phyloP scores from a whole-genome alignment of 1,139 yeast genomes.

The Pichia norvegensis region DNA sequence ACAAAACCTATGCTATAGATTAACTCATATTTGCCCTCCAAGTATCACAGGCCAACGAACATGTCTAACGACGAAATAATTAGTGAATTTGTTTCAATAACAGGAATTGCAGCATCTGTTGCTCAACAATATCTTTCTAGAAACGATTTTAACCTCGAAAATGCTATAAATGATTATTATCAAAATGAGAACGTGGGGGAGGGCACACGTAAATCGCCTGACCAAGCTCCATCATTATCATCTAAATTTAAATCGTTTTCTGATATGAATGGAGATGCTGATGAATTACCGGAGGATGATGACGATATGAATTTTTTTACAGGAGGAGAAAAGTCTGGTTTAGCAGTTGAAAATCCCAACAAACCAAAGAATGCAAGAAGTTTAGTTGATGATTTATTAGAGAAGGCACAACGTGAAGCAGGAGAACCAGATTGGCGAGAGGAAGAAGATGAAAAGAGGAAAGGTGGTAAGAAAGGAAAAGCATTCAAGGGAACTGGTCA shows the following conservation, averaged over 20 bases:
- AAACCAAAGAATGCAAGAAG: slow-evolving; percentile 30
- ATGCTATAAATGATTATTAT: slow-evolving; percentile 16
- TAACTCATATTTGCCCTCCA: neutral
- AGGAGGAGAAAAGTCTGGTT: slow-evolving; percentile 90
- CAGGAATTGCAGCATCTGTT: slow-evolving; percentile 37
- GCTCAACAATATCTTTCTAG: slow-evolving; percentile 37
- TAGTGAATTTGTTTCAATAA: slow-evolving; percentile 41
- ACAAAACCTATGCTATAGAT: neutral
- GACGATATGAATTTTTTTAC: slow-evolving; percentile 76
- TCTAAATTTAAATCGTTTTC: slow-evolving; percentile 30
- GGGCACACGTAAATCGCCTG: slow-evolving; percentile 8
- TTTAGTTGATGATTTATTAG: slow-evolving; percentile 49
- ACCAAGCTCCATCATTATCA: slow-evolving; percentile 13
- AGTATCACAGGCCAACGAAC: neutral
- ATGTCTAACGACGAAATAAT: slow-evolving; percentile 8
- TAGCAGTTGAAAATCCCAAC: slow-evolving; percentile 90
- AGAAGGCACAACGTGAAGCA: slow-evolving; percentile 47
- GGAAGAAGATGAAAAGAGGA: slow-evolving; percentile 28
- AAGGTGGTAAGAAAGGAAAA: slow-evolving; percentile 31
- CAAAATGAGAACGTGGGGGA: slow-evolving; percentile 7
- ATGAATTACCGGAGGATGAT: slow-evolving; percentile 44
- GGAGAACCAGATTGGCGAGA: slow-evolving; percentile 33
- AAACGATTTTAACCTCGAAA: slow-evolving; percentile 31
- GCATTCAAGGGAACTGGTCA: slow-evolving; percentile 68
- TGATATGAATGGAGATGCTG: slow-evolving; percentile 28